A percentile compares a stretch with the other conserved stretches of the same genome.
These are phyloP conservation scores for Xylaria venustula DNA, from an alignment of 495 filamentous ascomycete genomes.

Conservation along the genomic window DNA sequence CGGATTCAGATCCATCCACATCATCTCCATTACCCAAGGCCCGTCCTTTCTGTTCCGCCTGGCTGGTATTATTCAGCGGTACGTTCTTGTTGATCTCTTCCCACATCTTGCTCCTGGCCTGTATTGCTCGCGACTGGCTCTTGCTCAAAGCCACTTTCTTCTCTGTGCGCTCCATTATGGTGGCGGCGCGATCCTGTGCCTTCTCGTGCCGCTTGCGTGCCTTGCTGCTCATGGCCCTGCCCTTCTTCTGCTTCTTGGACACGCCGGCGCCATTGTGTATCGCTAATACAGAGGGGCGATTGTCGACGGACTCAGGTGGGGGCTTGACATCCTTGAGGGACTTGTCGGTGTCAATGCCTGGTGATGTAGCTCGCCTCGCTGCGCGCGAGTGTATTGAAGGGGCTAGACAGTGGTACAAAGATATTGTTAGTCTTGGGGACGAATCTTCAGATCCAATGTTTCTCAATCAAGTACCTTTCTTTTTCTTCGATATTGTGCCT, in stretches of 20 bases:
- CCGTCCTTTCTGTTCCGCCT: background rate
- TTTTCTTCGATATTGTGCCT: conserved; percentile 38
- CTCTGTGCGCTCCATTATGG: conserved; percentile 65
- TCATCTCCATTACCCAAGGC: conserved; percentile 9
- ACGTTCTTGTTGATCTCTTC: conserved; percentile 57
- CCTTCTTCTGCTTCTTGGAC: conserved; percentile 61
- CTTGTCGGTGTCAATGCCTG: conserved; percentile 72
- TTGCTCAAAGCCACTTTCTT: conserved; percentile 68
- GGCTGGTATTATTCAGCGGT: conserved; percentile 9
- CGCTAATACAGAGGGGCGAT: conserved; percentile 60
- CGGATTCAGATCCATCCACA: conserved; percentile 28
- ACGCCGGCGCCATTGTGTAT: conserved; percentile 62
- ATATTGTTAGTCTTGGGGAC: conserved; percentile 11
- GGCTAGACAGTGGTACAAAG: conserved; percentile 28
- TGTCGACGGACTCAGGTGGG: conserved; percentile 48
- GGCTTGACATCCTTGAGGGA: conserved; percentile 63
- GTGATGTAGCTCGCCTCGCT: conserved; percentile 68
- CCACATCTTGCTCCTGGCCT: conserved; percentile 54
- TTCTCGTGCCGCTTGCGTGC: conserved; percentile 68
- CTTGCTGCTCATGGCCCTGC: conserved; percentile 59
- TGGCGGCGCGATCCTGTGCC: conserved; percentile 70
- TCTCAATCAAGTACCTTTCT: conserved; percentile 29
- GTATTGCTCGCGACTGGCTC: conserved; percentile 57
- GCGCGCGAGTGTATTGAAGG: conserved; percentile 65
- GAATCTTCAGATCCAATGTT: background rate